These are phyloP conservation scores for Globisporangium solare DNA, from an alignment of 352 stramenopile species.

Conservation along the genomic window DNA sequence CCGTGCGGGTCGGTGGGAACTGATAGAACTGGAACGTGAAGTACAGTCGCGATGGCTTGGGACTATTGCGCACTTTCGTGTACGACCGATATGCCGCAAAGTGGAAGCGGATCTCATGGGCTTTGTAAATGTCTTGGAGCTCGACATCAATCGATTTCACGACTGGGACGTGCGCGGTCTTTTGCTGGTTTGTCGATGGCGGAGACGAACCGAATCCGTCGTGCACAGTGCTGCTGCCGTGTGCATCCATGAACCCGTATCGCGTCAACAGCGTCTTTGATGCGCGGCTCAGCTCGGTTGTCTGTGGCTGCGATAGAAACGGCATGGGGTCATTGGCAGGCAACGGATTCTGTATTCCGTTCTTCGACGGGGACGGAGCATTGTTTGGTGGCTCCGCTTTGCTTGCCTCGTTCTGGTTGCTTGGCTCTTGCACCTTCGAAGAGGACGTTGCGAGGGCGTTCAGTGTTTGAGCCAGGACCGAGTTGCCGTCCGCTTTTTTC, in stretches of 20 bases:
- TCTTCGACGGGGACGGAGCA: constrained; percentile 23
- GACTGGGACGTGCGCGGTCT: neutral
- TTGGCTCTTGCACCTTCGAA: constrained; percentile 2
- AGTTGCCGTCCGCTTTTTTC: constrained; percentile 45
- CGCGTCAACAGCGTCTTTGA: constrained; percentile 82
- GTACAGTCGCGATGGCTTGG: constrained; percentile 56
- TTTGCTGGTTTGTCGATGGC: constrained; percentile 20
- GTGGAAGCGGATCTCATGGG: constrained; percentile 88
- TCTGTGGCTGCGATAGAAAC: constrained; percentile 15
- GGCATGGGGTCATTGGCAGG: constrained; percentile 5
- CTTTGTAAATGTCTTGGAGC: constrained; percentile 68
- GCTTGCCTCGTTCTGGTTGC: constrained; percentile 10
- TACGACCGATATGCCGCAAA: constrained; percentile 80
- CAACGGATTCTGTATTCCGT: constrained; percentile 8
- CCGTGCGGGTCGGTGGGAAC: constrained; percentile 83
- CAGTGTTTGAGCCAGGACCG: constrained; percentile 49
- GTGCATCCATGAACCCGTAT: constrained; percentile 75
- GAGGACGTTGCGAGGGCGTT: constrained; percentile 45
- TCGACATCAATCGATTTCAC: constrained; percentile 63
- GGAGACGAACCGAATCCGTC: constrained; percentile 12
- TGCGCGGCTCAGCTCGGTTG: constrained; percentile 68
- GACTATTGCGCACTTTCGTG: neutral
- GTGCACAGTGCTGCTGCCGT: constrained; percentile 20
- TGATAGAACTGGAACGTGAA: constrained; percentile 94
- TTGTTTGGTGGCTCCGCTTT: constrained; percentile 11